Evolutionary conservation across 1,284 basidiomycete species (phyloP), one percentile per base, ranked within the genome.

Genomic region (Irpex lacteus): DNA sequence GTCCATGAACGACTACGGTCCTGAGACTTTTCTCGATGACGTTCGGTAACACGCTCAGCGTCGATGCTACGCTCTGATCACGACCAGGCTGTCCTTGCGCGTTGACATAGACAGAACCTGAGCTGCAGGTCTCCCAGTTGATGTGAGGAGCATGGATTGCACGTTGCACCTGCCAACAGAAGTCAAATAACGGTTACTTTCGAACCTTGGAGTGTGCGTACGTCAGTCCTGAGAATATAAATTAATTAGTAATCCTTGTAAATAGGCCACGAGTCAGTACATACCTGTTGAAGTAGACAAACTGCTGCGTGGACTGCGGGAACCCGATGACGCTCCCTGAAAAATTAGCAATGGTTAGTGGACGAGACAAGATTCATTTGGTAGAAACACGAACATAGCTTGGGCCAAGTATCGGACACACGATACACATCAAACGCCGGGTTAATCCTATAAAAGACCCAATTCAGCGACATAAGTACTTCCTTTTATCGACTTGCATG

Each of bases 91-190:
- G 61, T 3, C 73, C 74, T 13, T 71, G 68, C 69, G 76, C 70
- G 63, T 83, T 76, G 66, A 82, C 76, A 66, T 84, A 87, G 4
- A 85, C 83, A 18, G 78, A 72, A 50, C 73, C 74, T 19, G 75
- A 67, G n/a, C 77, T 68, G 68, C 86, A 88, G 32, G 73, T 70
- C 13, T 73, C 71, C 85, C 86, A 88, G 38, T 71, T 72, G 63
- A 85, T 81, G 67, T 83, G 81, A 15, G 86, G 85, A 1, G 85
- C 86, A 67, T 87, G 85, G 50, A 87, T 84, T 0, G 83, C 85
- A 63, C 82, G 77, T 80, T 86, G 84, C 3, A 88, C 85, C 79
- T 84, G 63, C 36, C 9, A 59, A n/a, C 3, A 21, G 6, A 6
- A 13, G 7, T 3, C 21, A 3, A 65, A 13, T 2, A 5, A 58